phyloP scores from a whole-genome alignment of 1,139 yeast genomes.

The Geotrichum bryndzae region DNA sequence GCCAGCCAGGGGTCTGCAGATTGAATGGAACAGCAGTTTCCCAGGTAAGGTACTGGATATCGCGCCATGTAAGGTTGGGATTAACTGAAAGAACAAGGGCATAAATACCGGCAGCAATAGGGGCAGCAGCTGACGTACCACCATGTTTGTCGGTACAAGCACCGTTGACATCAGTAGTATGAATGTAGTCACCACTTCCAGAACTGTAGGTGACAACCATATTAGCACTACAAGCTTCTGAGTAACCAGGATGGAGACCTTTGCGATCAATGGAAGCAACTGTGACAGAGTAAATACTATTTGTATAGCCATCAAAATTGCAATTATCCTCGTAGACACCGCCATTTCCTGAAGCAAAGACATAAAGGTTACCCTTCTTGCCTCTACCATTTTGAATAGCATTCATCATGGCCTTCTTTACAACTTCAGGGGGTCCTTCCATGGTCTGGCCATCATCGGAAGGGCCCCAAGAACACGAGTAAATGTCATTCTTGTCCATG shows the following conservation, averaged over 20 bases:
- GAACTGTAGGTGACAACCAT: slow-evolving; percentile 94
- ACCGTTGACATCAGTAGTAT: slow-evolving; percentile 73
- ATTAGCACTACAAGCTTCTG: slow-evolving; percentile 93
- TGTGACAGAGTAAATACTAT: slow-evolving; percentile 89
- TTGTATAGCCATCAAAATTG: slow-evolving; percentile 96
- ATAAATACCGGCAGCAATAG: slow-evolving; percentile 92
- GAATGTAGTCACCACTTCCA: slow-evolving; percentile 84
- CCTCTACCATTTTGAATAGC: slow-evolving; percentile 83
- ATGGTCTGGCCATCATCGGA: slow-evolving; percentile 84
- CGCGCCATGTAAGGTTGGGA: slow-evolving; percentile 92
- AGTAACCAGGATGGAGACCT: slow-evolving; percentile 79
- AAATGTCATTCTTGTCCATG: slow-evolving; percentile 75
- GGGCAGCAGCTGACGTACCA: slow-evolving; percentile 99
- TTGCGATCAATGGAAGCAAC: slow-evolving; percentile 88
- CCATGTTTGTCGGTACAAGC: slow-evolving; percentile 77
- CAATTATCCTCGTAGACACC: slow-evolving; percentile 80
- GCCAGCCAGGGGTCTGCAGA: slow-evolving; percentile 66
- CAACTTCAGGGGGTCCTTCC: slow-evolving; percentile 76
- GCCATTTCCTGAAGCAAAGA: slow-evolving; percentile 96
- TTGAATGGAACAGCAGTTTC: slow-evolving; percentile 63
- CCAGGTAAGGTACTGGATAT: slow-evolving; percentile 78
- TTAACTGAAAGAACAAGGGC: slow-evolving; percentile 75
- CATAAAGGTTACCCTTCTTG: slow-evolving; percentile 81
- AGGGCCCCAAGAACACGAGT: slow-evolving; percentile 99
- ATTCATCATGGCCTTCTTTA: slow-evolving; percentile 71